Conservation (phyloP, 768 basidiomycete species). For the Lactarius quietus region DNA sequence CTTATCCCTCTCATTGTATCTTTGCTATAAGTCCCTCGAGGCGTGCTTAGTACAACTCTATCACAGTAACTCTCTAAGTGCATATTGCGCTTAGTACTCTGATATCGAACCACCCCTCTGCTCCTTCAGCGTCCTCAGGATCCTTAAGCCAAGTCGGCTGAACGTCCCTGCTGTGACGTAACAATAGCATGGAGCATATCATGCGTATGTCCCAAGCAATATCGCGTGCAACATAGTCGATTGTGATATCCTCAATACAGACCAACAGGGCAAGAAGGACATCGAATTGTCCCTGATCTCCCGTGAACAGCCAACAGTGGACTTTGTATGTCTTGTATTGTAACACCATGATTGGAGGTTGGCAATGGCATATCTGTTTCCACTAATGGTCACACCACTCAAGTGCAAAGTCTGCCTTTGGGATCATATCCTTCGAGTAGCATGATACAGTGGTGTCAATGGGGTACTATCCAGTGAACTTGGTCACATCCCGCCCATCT, state of each 20-base stretch:
- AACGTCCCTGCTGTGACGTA: too few relatives aligned
- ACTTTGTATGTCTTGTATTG: constrained; percentile 82
- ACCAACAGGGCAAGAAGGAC: constrained; percentile 67
- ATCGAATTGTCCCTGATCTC: constrained; percentile 75
- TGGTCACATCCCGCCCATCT: constrained; percentile 70
- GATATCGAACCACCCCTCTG: too few relatives aligned
- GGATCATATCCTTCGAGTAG: constrained; percentile 75
- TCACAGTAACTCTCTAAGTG: too few relatives aligned
- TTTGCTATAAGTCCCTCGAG: too few relatives aligned
- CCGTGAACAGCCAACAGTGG: constrained; percentile 91
- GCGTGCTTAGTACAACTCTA: too few relatives aligned
- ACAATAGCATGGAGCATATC: too few relatives aligned
- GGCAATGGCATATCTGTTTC: constrained; percentile 60
- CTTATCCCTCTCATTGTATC: too few relatives aligned
- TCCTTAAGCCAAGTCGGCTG: too few relatives aligned
- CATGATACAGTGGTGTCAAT: constrained; percentile 72
- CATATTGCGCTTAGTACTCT: too few relatives aligned
- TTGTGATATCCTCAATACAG: constrained; percentile 62
- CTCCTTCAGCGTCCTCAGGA: too few relatives aligned
- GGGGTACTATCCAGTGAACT: constrained; percentile 65
- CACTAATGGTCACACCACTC: constrained; percentile 65
- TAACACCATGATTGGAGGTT: constrained; percentile 81
- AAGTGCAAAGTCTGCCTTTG: constrained; percentile 80
- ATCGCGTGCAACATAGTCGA: constrained; percentile 85
- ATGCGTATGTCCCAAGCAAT: constrained; percentile 75